Evolutionary conservation across 106 monocot species (phyloP), one percentile per base, ranked within the genome.

Genomic region (Allium cepa): DNA sequence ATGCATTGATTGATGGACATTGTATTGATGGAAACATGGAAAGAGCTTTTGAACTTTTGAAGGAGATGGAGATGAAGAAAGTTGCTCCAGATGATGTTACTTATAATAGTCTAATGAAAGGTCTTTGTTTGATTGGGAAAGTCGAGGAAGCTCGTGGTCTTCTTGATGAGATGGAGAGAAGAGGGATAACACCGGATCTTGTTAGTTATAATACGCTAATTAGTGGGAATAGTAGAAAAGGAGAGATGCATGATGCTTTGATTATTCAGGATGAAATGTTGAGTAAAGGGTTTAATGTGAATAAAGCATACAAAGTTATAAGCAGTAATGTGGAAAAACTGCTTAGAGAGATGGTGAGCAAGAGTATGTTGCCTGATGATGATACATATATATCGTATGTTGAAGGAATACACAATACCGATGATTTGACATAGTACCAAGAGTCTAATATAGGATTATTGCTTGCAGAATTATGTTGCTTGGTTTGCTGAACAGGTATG

Each of bases 191-290:
- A 49, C 95, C 95, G 26, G 91, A 96, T 63, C 85, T 84, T 76
- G 77, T 91, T 3, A 96, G 86, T 60, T 96, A 88, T 70, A 96
- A 91, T 71, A 96, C 88, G 5, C 81, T 96, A 8, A 88, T 96
- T 51, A 91, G 91, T 66, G 95, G 88, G 7, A 88, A 96, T 66
- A 86, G 88, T 57, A 76, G 83, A 70, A 96, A 73, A 66, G 95
- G 95, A 11, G 78, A 81, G 27, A 68, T 84, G 48, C 78, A 82
- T 69, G 81, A 88, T 68, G 91, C 88, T 56, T 53, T 91, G 16
- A 72, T 46, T 11, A 12, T 86, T 15, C 68, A 86, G 71, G 81
- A 84, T 61, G 85, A 88, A 67, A 91, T 96, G 91, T 45, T 84
- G 59, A 62, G 47, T 13, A 77, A 60, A 68, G 91, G 95, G 22